These are phyloP conservation scores for Syncephalastrum racemosum DNA, from an alignment of 371 early-diverging fungal species.

Conservation along the genomic window DNA sequence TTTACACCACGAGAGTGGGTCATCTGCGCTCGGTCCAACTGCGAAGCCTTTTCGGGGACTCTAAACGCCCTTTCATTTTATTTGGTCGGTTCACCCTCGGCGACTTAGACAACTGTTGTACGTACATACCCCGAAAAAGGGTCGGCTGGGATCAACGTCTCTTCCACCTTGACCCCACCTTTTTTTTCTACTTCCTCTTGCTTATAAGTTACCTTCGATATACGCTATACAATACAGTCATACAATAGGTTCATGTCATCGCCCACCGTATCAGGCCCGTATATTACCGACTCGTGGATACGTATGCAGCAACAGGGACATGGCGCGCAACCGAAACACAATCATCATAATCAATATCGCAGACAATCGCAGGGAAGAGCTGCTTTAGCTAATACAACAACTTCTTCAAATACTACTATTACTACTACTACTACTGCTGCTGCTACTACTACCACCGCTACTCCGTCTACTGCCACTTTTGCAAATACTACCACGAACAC, in stretches of 20 bases:
- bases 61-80: constrained; percentile 5
- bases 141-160: background rate
- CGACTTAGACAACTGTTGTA: too few relatives aligned
- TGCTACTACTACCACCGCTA: background rate
- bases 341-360: constrained; percentile 6
- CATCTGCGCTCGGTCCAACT: constrained; percentile 1
- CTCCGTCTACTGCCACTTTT: background rate
- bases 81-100: background rate
- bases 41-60: constrained; percentile 1
- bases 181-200: background rate
- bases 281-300: constrained; percentile 42
- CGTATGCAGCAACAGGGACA: constrained; percentile 42
- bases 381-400: too few relatives aligned
- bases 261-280: constrained; percentile 40
- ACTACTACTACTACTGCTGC: too few relatives aligned
- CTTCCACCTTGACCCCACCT: background rate
- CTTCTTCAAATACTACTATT: too few relatives aligned
- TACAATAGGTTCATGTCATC: constrained; percentile 35
- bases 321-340: constrained; percentile 17
- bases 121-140: too few relatives aligned
- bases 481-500: constrained; percentile 11
- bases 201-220: background rate
- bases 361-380: constrained; percentile 1
- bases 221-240: too few relatives aligned
- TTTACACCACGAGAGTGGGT: constrained; percentile 3